Percentiles rank a stretch among this genome's conserved stretches.
Evolutionary conservation across 208 protist genomes (phyloP).

Genomic region (Wallacemonas sp.): DNA sequence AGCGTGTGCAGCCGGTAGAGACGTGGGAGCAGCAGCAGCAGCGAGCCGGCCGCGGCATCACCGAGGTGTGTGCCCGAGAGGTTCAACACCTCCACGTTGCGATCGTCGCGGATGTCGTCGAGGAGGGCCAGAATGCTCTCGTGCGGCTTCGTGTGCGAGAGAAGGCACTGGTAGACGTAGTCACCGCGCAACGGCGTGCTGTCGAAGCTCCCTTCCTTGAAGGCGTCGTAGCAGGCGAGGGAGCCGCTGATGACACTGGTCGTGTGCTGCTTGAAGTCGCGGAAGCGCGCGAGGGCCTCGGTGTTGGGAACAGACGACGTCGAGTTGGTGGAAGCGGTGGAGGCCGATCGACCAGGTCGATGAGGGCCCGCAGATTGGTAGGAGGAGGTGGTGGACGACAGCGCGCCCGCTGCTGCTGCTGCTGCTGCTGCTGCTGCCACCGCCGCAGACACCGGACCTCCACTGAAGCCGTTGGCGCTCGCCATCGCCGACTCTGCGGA

Average conservation of each 20-base stretch:
- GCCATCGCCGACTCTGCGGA: not conserved
- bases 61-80: conserved; percentile 43
- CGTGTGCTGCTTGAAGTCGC: conserved; percentile 38
- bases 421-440: too few relatives aligned
- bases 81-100: conserved; percentile 24
- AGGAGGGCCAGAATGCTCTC: conserved; percentile 37
- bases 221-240: conserved; percentile 38
- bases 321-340: not conserved
- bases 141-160: conserved; percentile 42
- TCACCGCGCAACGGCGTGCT: conserved; percentile 45
- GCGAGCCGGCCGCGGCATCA: conserved; percentile 38
- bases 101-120: conserved; percentile 4
- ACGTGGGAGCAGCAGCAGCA: conserved; percentile 52
- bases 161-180: conserved; percentile 66
- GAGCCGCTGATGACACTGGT: conserved; percentile 24
- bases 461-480: not conserved
- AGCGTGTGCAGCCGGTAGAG: conserved; percentile 52
- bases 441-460: too few relatives aligned
- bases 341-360: too few relatives aligned
- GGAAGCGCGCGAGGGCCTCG: conserved; percentile 18
- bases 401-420: too few relatives aligned
- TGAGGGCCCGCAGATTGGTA: too few relatives aligned
- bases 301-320: not conserved
- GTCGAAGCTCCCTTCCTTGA: conserved; percentile 26
- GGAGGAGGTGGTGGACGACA: too few relatives aligned